Evolutionary conservation across 805 yeast species (phyloP).

Genomic region (Wickerhamiella vanderwaltii): DNA sequence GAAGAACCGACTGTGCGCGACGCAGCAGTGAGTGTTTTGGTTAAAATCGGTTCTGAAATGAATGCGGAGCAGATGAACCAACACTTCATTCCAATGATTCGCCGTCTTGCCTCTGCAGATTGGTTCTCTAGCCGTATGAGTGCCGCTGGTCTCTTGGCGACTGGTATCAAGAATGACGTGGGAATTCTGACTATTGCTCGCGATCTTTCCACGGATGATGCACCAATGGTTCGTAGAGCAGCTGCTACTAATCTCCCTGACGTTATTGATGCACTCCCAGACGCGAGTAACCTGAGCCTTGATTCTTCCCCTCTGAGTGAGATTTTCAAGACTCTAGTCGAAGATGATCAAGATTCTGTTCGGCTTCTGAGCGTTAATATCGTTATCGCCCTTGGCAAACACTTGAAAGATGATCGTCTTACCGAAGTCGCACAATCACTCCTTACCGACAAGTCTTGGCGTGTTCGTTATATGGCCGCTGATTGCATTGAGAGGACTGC

Average conservation of each 20-base stretch:
- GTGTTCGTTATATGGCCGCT: slow-evolving; percentile 97
- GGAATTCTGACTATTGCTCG: slow-evolving; percentile 52
- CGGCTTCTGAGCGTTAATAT: slow-evolving; percentile 82
- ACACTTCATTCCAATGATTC: slow-evolving; percentile 63
- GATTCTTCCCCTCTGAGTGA: slow-evolving; percentile 53
- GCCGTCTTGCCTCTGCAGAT: slow-evolving; percentile 68
- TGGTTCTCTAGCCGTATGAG: slow-evolving; percentile 94
- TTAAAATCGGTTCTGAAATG: slow-evolving; percentile 53
- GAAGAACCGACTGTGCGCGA: slow-evolving; percentile 97
- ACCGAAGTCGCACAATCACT: slow-evolving; percentile 46
- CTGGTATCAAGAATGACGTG: slow-evolving; percentile 34
- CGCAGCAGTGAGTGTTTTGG: slow-evolving; percentile 78
- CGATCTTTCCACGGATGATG: slow-evolving; percentile 72
- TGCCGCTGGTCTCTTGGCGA: slow-evolving; percentile 74
- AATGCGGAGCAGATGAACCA: slow-evolving; percentile 47
- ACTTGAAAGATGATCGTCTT: slow-evolving; percentile 22
- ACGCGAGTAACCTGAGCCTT: slow-evolving; percentile 9
- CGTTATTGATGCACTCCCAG: slow-evolving; percentile 45
- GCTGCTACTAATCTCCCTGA: slow-evolving; percentile 78
- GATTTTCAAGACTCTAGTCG: slow-evolving; percentile 66
- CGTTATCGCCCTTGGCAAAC: slow-evolving; percentile 58
- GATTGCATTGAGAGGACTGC: slow-evolving; percentile 76
- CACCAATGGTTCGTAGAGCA: slow-evolving; percentile 95
- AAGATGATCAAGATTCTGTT: slow-evolving; percentile 90
- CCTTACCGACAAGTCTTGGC: slow-evolving; percentile 87